Conservation (phyloP, 1,284 basidiomycete species). For the Austroboletus novae-zelandiae region DNA sequence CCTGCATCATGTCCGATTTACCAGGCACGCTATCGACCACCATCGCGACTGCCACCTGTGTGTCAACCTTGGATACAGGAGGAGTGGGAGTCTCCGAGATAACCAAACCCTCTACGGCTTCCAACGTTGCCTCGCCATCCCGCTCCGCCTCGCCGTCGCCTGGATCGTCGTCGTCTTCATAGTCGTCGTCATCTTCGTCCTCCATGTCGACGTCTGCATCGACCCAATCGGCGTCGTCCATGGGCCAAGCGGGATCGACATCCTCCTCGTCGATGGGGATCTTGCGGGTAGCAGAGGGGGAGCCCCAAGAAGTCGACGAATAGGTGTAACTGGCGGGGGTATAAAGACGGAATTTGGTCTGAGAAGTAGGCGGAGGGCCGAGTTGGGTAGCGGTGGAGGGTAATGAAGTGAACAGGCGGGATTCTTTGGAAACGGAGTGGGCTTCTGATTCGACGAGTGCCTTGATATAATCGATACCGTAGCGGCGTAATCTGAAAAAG, state of each 20-base stretch:
- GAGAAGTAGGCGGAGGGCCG: background rate
- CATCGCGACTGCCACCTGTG: constrained; percentile 1
- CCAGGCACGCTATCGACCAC: constrained; percentile 1
- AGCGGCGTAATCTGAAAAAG: constrained; percentile 27
- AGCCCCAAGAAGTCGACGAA: constrained; percentile 20
- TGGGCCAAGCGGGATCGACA: constrained; percentile 16
- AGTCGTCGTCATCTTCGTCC: constrained; percentile 32
- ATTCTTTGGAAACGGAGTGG: background rate
- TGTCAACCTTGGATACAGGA: background rate
- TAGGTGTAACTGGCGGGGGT: constrained; percentile 33
- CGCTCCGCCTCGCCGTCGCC: constrained; percentile 5
- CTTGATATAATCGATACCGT: constrained; percentile 33
- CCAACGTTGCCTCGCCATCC: constrained; percentile 13
- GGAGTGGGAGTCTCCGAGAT: constrained; percentile 5
- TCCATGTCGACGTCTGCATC: constrained; percentile 32
- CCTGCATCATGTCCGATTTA: background rate
- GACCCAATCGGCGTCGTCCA: constrained; percentile 28
- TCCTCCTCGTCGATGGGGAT: constrained; percentile 19
- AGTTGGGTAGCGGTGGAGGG: background rate
- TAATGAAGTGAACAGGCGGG: background rate
- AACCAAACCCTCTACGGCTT: constrained; percentile 14
- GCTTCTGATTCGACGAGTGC: constrained; percentile 32
- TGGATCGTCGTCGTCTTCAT: constrained; percentile 30
- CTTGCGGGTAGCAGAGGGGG: constrained; percentile 15
- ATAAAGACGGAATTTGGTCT: constrained; percentile 29